Conservation (phyloP, 1,284 basidiomycete genomes). For the Leccinum ponderosum region DNA sequence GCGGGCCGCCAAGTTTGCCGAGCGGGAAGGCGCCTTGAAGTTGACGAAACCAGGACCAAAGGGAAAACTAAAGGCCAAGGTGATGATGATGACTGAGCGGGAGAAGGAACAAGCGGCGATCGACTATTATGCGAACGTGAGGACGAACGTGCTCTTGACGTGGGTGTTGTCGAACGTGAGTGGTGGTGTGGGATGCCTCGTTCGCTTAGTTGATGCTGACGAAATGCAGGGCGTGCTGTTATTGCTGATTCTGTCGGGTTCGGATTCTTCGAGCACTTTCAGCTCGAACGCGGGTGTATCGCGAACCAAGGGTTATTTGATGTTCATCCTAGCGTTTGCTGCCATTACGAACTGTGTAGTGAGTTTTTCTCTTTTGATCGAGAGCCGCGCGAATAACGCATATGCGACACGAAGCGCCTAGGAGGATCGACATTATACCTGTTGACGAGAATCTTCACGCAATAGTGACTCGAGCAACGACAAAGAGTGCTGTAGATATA, state of each 20-base stretch:
- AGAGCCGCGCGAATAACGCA: background rate
- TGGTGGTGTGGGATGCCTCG: constrained; percentile 25
- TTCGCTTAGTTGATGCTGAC: background rate
- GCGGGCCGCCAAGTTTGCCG: constrained; percentile 62
- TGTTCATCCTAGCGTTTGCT: constrained; percentile 79
- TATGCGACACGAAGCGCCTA: constrained; percentile 46
- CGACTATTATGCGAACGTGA: constrained; percentile 88
- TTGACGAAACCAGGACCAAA: constrained; percentile 5
- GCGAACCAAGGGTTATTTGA: constrained; percentile 74
- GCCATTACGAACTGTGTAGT: constrained; percentile 71
- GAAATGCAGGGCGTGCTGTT: constrained; percentile 66
- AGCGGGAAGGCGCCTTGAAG: constrained; percentile 13
- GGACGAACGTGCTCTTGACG: constrained; percentile 87
- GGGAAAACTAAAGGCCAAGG: constrained; percentile 29
- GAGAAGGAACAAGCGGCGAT: constrained; percentile 78
- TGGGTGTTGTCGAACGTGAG: constrained; percentile 86
- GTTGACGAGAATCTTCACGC: constrained; percentile 60
- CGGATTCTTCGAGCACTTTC: constrained; percentile 66
- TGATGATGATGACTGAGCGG: constrained; percentile 41
- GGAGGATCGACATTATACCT: constrained; percentile 65
- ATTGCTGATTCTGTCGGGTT: constrained; percentile 71
- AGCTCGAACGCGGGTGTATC: constrained; percentile 47
- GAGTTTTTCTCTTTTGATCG: constrained; percentile 17
- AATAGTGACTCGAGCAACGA: constrained; percentile 35
- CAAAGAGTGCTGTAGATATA: constrained; percentile 4